A percentile compares a stretch with the other conserved stretches of the same genome.
These are phyloP conservation scores for Ustilago crameri DNA, from an alignment of 1,284 basidiomycete genomes.

Conservation along the genomic window DNA sequence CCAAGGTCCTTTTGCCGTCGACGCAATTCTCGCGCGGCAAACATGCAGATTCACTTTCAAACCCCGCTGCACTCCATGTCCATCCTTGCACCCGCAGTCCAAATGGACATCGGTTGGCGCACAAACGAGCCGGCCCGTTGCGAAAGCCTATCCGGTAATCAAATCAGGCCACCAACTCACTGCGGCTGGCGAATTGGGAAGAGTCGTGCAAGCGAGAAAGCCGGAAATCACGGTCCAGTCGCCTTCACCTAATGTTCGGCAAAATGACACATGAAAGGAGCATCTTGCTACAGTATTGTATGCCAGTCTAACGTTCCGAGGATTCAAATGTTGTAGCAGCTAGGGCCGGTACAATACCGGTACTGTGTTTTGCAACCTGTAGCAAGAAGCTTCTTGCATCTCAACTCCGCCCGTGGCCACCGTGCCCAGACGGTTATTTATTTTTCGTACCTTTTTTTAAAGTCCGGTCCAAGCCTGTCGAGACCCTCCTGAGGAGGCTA, in stretches of 20 bases:
- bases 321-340: no score
- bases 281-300: no score
- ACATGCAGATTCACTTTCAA: conserved; percentile 4
- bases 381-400: background rate
- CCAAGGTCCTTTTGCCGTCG: no score
- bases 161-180: background rate
- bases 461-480: conserved; percentile 13
- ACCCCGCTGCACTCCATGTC: conserved; percentile 6
- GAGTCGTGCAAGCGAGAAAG: no score
- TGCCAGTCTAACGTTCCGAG: no score
- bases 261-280: no score
- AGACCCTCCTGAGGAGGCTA: conserved; percentile 13
- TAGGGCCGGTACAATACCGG: background rate
- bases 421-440: background rate
- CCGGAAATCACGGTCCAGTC: no score
- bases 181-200: no score
- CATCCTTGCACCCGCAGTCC: background rate
- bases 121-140: background rate
- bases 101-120: background rate
- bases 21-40: background rate
- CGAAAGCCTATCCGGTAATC: background rate
- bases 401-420: conserved; percentile 7
- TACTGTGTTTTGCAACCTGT: background rate
- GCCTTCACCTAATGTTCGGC: no score
- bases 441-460: conserved; percentile 8